Evolutionary conservation across 176 grass and related monocot species (phyloP).

Genomic region (Aegilops longissima): DNA sequence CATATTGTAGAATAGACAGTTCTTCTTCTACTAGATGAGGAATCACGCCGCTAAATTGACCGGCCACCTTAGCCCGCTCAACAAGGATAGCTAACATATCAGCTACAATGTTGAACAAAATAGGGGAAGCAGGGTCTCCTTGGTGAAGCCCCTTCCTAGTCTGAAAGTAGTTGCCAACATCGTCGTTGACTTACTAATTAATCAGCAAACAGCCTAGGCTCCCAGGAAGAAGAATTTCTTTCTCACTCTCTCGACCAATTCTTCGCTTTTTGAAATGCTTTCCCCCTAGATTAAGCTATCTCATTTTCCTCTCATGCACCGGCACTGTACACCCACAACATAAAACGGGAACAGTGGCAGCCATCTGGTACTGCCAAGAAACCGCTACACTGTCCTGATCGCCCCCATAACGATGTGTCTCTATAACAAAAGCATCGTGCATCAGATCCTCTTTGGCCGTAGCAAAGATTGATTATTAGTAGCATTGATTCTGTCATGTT

Average conservation of each 20-base stretch:
- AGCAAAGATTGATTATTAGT: background rate
- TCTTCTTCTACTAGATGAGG: too few relatives aligned
- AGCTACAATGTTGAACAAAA: too few relatives aligned
- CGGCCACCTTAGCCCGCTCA: too few relatives aligned
- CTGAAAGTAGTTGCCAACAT: too few relatives aligned
- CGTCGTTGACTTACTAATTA: background rate
- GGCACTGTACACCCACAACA: slow-evolving; percentile 9
- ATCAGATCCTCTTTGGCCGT: slow-evolving; percentile 2
- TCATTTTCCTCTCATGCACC: background rate
- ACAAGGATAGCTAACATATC: too few relatives aligned
- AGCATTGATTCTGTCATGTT: slow-evolving; percentile 14
- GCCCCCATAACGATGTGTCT: background rate
- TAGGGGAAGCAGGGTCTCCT: too few relatives aligned
- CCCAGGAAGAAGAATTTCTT: background rate
- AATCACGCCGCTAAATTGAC: too few relatives aligned
- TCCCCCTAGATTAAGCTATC: background rate
- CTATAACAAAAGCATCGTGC: slow-evolving; percentile 27
- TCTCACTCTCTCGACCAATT: background rate
- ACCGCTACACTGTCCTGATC: background rate
- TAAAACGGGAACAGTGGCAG: slow-evolving; percentile 1
- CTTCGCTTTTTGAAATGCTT: background rate
- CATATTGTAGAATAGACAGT: too few relatives aligned
- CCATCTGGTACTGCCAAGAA: slow-evolving; percentile 12
- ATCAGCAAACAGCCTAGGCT: background rate
- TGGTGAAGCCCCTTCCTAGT: too few relatives aligned